Conservation (phyloP, 192 early-diverging fungal species). For the Haplosporangium gracile region DNA sequence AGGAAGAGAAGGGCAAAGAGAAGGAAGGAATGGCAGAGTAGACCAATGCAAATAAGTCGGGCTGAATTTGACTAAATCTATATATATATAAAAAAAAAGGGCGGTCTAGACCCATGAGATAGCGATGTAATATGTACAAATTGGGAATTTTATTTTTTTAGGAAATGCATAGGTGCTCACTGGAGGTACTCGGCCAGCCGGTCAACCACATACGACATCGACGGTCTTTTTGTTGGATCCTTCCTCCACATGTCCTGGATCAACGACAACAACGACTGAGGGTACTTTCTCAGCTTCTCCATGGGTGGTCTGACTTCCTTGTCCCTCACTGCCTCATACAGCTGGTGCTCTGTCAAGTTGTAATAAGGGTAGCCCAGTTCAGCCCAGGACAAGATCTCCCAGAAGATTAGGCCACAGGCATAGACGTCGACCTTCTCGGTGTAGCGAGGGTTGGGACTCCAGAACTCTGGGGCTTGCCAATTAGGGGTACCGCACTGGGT, state of each 20-base stretch:
- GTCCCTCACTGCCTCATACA: slow-evolving; percentile 73
- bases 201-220: slow-evolving; percentile 81
- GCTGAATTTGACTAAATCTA: too few relatives aligned
- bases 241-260: slow-evolving; percentile 84
- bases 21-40: too few relatives aligned
- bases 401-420: slow-evolving; percentile 82
- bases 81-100: too few relatives aligned
- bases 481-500: slow-evolving; percentile 86
- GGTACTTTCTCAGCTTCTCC: slow-evolving; percentile 69
- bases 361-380: slow-evolving; percentile 79
- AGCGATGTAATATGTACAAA: too few relatives aligned
- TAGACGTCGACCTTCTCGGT: slow-evolving; percentile 82
- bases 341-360: slow-evolving; percentile 72
- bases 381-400: slow-evolving; percentile 85
- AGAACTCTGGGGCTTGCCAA: slow-evolving; percentile 87
- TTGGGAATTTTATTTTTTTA: neutral
- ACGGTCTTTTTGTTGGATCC: slow-evolving; percentile 67
- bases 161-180: slow-evolving; percentile 8
- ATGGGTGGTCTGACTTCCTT: slow-evolving; percentile 70
- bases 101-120: too few relatives aligned
- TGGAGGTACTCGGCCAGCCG: slow-evolving; percentile 74
- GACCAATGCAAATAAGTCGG: neutral
- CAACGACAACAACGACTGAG: slow-evolving; percentile 68
- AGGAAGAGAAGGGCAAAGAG: neutral
- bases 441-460: slow-evolving; percentile 76